phyloP scores from a whole-genome alignment of 192 early-diverging fungal genomes.

The Coemansia sp. region DNA sequence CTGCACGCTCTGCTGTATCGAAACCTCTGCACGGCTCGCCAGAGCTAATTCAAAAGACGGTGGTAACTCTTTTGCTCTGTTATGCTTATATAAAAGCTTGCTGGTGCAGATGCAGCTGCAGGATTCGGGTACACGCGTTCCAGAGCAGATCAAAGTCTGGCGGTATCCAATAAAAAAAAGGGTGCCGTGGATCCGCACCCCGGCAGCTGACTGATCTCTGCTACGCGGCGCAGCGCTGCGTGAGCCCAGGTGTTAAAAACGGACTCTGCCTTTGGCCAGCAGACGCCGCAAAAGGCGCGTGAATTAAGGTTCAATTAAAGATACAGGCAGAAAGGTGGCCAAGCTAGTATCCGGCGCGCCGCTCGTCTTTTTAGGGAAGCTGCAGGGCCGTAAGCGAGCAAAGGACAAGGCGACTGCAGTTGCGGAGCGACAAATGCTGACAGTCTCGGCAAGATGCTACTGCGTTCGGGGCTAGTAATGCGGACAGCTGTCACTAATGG shows the following conservation, averaged over 20 bases:
- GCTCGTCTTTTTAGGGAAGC: neutral
- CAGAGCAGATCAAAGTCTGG: conserved; percentile 3
- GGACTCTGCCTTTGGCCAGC: neutral
- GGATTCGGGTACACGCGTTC: conserved; percentile 7
- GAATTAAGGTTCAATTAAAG: conserved; percentile 1
- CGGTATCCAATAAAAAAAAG: conserved; percentile 1
- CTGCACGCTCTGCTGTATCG: neutral
- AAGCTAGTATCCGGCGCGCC: neutral
- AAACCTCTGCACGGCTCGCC: neutral
- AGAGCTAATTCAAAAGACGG: neutral
- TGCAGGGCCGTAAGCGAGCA: neutral
- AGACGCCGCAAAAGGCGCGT: neutral
- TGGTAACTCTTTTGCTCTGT: neutral
- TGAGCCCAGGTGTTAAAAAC: neutral
- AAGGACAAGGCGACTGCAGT: neutral
- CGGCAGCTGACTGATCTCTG: conserved; percentile 1
- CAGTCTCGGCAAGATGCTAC: neutral
- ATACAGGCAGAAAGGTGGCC: neutral
- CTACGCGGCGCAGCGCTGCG: neutral
- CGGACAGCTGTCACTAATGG: neutral
- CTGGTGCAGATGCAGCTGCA: conserved; percentile 7
- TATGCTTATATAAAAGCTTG: conserved; percentile 5
- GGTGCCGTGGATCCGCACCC: neutral
- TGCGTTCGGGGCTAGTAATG: neutral
- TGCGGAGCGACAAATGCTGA: neutral